Evolutionary conservation across 352 stramenopile genomes (phyloP).

Genomic region (Thalassiosira exigua): DNA sequence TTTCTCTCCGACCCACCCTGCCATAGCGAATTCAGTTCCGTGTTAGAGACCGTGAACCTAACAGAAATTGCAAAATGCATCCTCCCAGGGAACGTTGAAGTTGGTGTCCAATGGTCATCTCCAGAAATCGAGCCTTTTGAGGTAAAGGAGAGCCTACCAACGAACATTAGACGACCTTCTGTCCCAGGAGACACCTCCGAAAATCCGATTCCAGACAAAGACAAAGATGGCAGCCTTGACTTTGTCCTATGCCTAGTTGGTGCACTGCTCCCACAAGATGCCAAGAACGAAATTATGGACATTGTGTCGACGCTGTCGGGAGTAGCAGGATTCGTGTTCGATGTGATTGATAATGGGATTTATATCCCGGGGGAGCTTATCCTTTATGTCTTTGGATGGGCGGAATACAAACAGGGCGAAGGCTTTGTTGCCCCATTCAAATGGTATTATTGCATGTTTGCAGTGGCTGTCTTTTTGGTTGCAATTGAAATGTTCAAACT

Average conservation of each 20-base stretch:
- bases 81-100: slow-evolving; percentile 1
- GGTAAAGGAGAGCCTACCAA: no score
- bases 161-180: no score
- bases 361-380: slow-evolving; percentile 53
- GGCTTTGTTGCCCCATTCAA: slow-evolving; percentile 42
- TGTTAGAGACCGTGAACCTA: slow-evolving; percentile 24
- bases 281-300: slow-evolving; percentile 14
- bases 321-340: slow-evolving; percentile 36
- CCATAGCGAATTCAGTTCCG: slow-evolving; percentile 20
- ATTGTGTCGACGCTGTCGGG: slow-evolving; percentile 33
- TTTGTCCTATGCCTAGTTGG: slow-evolving; percentile 40
- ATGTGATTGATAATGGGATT: slow-evolving; percentile 56
- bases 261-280: slow-evolving; percentile 29
- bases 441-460: slow-evolving; percentile 54
- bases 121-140: slow-evolving; percentile 17
- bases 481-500: slow-evolving; percentile 62
- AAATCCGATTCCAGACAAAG: slow-evolving; percentile 1
- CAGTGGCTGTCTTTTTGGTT: slow-evolving; percentile 46
- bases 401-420: slow-evolving; percentile 33
- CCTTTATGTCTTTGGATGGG: slow-evolving; percentile 59
- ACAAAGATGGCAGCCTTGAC: slow-evolving; percentile 20
- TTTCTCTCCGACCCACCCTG: slow-evolving; percentile 27
- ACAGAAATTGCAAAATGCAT: slow-evolving; percentile 38
- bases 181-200: slow-evolving; percentile 9
- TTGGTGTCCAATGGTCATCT: neutral